phyloP scores from a whole-genome alignment of 78 protist genomes.

The Isochrysis galbana region DNA sequence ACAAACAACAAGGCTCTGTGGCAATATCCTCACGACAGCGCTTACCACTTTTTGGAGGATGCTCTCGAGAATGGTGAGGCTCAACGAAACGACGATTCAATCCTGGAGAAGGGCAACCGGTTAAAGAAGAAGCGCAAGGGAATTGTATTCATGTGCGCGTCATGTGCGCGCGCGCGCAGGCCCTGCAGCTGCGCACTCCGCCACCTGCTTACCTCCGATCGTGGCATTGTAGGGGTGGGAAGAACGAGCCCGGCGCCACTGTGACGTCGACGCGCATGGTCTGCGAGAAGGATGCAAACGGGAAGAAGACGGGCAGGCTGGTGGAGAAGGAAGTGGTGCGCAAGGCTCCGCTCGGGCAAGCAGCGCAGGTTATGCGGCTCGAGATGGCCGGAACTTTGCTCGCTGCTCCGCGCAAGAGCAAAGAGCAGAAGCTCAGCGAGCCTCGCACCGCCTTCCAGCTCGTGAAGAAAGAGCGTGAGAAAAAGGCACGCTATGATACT shows the following conservation, averaged over 20 bases:
- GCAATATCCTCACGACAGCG: background rate
- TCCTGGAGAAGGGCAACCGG: background rate
- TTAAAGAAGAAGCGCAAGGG: too few relatives aligned
- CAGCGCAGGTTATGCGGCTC: background rate
- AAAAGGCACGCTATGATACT: too few relatives aligned
- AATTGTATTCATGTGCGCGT: too few relatives aligned
- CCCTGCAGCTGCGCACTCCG: too few relatives aligned
- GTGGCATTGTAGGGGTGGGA: background rate
- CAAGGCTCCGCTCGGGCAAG: background rate
- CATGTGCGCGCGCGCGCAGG: too few relatives aligned
- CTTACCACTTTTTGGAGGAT: background rate
- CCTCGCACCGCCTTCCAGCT: too few relatives aligned
- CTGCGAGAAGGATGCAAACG: background rate
- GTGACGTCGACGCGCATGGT: too few relatives aligned
- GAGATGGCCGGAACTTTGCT: background rate
- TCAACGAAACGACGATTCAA: background rate
- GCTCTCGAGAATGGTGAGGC: background rate
- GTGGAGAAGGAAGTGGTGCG: background rate
- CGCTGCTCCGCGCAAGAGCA: background rate
- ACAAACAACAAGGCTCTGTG: background rate
- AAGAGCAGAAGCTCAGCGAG: background rate
- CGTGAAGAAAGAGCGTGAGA: too few relatives aligned
- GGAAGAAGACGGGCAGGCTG: background rate
- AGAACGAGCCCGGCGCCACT: too few relatives aligned
- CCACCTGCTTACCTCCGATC: too few relatives aligned